A percentile compares a stretch with the other conserved stretches of the same genome.
These are phyloP conservation scores for Kwoniella dejecticola DNA, from an alignment of 768 basidiomycete species.

Conservation along the genomic window DNA sequence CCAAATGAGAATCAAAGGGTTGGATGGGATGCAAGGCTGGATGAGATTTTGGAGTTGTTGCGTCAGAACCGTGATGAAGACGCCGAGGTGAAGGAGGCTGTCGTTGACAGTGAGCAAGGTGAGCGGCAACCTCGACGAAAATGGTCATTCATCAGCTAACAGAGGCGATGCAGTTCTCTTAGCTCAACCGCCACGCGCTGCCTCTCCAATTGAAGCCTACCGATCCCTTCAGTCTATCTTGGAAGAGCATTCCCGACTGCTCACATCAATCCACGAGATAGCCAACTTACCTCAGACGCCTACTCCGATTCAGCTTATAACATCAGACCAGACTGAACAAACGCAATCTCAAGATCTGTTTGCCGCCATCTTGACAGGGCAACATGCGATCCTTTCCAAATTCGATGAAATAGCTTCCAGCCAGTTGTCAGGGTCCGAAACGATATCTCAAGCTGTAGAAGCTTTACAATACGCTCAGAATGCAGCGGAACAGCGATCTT, in stretches of 20 bases:
- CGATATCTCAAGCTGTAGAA: conserved; percentile 3
- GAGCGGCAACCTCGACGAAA: not conserved
- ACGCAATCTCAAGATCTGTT: conserved; percentile 12
- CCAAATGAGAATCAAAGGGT: not conserved
- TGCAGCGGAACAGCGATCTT: not conserved
- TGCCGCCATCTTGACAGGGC: conserved; percentile 16
- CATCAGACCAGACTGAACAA: not conserved
- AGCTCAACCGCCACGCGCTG: not conserved
- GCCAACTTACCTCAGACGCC: not conserved
- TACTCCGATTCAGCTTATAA: no score
- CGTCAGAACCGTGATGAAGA: not conserved
- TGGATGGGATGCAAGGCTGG: not conserved
- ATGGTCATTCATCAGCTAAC: not conserved
- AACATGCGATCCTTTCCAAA: conserved; percentile 22
- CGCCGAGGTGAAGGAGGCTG: not conserved
- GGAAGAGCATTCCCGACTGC: conserved; percentile 15
- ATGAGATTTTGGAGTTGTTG: conserved; percentile 1
- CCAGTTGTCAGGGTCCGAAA: not conserved
- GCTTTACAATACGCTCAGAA: conserved; percentile 3
- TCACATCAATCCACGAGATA: conserved; percentile 1
- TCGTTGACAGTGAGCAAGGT: not conserved
- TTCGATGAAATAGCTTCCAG: conserved; percentile 17
- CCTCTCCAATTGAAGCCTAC: not conserved
- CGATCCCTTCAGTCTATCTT: conserved; percentile 3
- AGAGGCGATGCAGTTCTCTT: not conserved